Percentiles rank a stretch among this genome's conserved stretches.
Conservation (phyloP, 257 asterid species). For the Solanum chiquidenum region DNA sequence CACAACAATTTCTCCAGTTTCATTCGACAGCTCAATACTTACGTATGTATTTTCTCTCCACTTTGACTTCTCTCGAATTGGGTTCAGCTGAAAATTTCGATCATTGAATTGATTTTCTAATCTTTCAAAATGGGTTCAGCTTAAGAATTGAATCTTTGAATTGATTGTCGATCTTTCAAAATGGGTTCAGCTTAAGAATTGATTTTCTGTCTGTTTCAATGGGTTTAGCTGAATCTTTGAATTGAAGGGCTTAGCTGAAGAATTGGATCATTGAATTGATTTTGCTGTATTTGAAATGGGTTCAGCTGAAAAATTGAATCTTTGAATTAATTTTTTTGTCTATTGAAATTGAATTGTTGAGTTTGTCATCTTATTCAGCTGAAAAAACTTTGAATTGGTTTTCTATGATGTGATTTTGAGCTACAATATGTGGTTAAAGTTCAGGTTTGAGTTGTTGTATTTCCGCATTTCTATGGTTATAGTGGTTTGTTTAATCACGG, state of each 20-base stretch:
- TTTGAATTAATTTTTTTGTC: background rate
- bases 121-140: background rate
- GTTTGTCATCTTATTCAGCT: background rate
- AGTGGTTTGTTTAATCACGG: background rate
- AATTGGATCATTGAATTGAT: background rate
- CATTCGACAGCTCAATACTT: slow-evolving; percentile 94
- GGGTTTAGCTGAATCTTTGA: background rate
- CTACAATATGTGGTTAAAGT: background rate
- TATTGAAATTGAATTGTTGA: background rate
- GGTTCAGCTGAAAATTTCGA: background rate
- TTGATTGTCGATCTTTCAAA: background rate
- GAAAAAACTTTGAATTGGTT: background rate
- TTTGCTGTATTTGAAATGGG: background rate
- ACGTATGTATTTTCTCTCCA: slow-evolving; percentile 27
- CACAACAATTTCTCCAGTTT: slow-evolving; percentile 92
- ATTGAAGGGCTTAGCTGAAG: background rate
- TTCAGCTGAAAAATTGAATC: background rate
- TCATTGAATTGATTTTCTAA: background rate
- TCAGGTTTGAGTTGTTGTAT: background rate
- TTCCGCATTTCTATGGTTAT: background rate
- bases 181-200: background rate
- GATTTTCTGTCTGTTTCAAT: background rate
- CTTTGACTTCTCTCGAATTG: background rate
- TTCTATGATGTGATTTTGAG: background rate
- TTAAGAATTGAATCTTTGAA: background rate